These are phyloP conservation scores for Penicillium egyptiacum DNA, from an alignment of 495 filamentous ascomycete genomes.

Conservation along the genomic window DNA sequence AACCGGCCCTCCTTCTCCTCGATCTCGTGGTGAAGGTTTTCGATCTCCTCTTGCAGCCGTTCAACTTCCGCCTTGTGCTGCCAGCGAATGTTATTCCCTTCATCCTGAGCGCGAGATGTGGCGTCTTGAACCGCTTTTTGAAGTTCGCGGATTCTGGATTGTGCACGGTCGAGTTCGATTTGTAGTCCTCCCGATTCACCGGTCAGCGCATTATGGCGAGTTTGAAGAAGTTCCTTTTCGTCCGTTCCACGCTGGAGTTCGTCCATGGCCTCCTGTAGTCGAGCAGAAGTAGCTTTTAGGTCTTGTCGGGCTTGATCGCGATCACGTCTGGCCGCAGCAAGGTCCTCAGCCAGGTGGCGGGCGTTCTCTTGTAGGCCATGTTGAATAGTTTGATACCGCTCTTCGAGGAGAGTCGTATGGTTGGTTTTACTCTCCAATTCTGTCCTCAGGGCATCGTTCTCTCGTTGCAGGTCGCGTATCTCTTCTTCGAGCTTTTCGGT, in stretches of 20 bases:
- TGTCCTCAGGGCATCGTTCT: slow-evolving; percentile 51
- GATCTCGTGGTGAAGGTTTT: slow-evolving; percentile 68
- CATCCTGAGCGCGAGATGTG: slow-evolving; percentile 56
- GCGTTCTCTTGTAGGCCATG: slow-evolving; percentile 45
- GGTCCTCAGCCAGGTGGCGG: slow-evolving; percentile 42
- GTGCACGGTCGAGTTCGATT: slow-evolving; percentile 58
- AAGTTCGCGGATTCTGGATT: slow-evolving; percentile 56
- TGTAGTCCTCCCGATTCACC: slow-evolving; percentile 67
- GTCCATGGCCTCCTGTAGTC: slow-evolving; percentile 52
- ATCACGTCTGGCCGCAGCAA: slow-evolving; percentile 40
- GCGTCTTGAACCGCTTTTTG: slow-evolving; percentile 59
- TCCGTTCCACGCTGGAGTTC: slow-evolving; percentile 59
- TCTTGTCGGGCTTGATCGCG: slow-evolving; percentile 39
- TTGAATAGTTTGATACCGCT: slow-evolving; percentile 44
- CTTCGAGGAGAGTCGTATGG: slow-evolving; percentile 39
- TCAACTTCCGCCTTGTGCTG: slow-evolving; percentile 66
- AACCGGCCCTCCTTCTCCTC: slow-evolving; percentile 71
- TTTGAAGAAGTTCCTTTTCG: slow-evolving; percentile 70
- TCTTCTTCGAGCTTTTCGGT: slow-evolving; percentile 64
- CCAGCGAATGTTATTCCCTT: slow-evolving; percentile 53
- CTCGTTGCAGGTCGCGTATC: slow-evolving; percentile 57
- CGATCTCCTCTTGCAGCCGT: slow-evolving; percentile 63
- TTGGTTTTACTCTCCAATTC: slow-evolving; percentile 52
- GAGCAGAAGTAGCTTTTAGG: slow-evolving; percentile 40
- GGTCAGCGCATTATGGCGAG: slow-evolving; percentile 67